phyloP scores from a whole-genome alignment of 1,284 basidiomycete genomes.

The Rhodotorula glutinis region DNA sequence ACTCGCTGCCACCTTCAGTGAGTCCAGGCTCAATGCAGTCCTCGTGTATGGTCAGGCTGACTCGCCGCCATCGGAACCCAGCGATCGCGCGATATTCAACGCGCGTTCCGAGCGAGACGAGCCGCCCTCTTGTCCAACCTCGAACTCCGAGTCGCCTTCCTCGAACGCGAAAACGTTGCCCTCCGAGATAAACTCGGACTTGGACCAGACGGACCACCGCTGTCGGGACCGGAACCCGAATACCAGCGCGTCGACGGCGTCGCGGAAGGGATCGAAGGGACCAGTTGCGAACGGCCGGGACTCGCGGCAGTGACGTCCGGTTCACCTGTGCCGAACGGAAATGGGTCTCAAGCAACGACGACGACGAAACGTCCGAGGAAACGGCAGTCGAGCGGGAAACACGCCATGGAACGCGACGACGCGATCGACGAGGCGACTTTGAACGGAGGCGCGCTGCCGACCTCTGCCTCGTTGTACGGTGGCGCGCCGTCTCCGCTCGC shows the following conservation, averaged over 20 bases:
- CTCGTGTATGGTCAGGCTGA: not conserved
- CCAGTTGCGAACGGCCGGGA: not conserved
- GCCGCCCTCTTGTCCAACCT: conserved; percentile 82
- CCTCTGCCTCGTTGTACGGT: too few relatives aligned
- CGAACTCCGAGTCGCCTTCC: conserved; percentile 73
- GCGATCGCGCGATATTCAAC: conserved; percentile 56
- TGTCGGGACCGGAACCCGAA: conserved; percentile 7
- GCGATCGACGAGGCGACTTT: too few relatives aligned
- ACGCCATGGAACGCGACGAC: not conserved
- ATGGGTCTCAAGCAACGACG: not conserved
- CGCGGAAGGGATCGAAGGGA: not conserved
- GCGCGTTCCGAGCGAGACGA: conserved; percentile 84
- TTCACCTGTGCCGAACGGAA: not conserved
- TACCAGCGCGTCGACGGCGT: conserved; percentile 1
- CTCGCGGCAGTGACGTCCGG: not conserved
- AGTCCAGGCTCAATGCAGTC: not conserved
- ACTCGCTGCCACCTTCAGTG: conserved; percentile 22
- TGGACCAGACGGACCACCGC: not conserved
- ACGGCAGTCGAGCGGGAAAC: not conserved
- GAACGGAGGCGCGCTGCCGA: too few relatives aligned
- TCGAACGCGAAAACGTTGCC: conserved; percentile 78
- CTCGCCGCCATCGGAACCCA: too few relatives aligned
- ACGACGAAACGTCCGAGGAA: not conserved
- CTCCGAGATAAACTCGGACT: conserved; percentile 53
- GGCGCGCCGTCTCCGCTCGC: not conserved